These are phyloP conservation scores for Chrysoporthe deuterocubensis DNA, from an alignment of 2,329 filamentous ascomycete genomes.

Conservation along the genomic window DNA sequence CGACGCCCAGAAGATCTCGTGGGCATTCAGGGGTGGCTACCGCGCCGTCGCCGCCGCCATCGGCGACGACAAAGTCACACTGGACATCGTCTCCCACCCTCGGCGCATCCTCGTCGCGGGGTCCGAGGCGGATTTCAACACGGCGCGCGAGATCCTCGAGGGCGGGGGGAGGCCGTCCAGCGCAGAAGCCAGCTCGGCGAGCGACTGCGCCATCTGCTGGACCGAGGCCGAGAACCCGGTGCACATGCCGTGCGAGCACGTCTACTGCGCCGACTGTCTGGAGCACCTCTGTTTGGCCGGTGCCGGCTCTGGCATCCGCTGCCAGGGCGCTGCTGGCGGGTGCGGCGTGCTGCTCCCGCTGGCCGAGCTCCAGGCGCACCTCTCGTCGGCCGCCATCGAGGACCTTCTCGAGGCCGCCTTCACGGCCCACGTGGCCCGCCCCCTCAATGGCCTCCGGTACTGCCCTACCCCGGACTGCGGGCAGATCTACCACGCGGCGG, in stretches of 20 bases:
- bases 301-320: slow-evolving; percentile 17
- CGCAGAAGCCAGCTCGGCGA: neutral
- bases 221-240: slow-evolving; percentile 42
- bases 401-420: slow-evolving; percentile 44
- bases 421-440: slow-evolving; percentile 38
- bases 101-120: slow-evolving; percentile 40
- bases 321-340: slow-evolving; percentile 23
- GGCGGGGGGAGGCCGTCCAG: neutral
- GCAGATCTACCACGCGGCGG: slow-evolving; percentile 41
- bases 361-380: slow-evolving; percentile 35
- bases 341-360: slow-evolving; percentile 37
- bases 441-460: slow-evolving; percentile 40
- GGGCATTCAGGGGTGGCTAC: slow-evolving; percentile 41
- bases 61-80: slow-evolving; percentile 35
- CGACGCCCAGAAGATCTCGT: slow-evolving; percentile 33
- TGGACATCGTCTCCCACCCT: slow-evolving; percentile 40
- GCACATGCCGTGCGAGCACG: slow-evolving; percentile 42
- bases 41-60: slow-evolving; percentile 34
- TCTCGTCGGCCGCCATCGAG: slow-evolving; percentile 41
- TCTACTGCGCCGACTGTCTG: slow-evolving; percentile 50
- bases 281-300: slow-evolving; percentile 35
- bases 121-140: slow-evolving; percentile 31
- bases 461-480: slow-evolving; percentile 50
- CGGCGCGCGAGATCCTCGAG: slow-evolving; percentile 29
- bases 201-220: slow-evolving; percentile 43